Percentiles rank a stretch among this genome's conserved stretches.
Evolutionary conservation across 805 yeast genomes (phyloP).

Genomic region (Tetrapisispora arboricola): DNA sequence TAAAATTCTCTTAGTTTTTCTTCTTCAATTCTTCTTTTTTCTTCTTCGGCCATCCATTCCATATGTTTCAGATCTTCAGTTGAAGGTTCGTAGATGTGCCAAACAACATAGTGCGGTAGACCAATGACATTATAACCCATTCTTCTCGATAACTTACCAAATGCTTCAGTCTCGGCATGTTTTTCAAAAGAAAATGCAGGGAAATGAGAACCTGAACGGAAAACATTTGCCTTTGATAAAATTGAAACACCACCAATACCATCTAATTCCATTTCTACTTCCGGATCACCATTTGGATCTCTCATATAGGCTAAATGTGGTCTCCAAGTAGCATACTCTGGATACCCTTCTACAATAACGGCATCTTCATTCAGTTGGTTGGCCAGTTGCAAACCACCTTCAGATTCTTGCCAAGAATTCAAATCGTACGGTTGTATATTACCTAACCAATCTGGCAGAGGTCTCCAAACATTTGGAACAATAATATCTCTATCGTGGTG

Average conservation of each 20-base stretch:
- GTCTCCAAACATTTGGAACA: constrained; percentile 93
- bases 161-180: constrained; percentile 88
- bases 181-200: constrained; percentile 77
- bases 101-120: constrained; percentile 86
- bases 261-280: constrained; percentile 61
- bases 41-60: constrained; percentile 86
- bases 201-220: constrained; percentile 71
- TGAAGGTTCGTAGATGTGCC: constrained; percentile 96
- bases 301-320: constrained; percentile 69
- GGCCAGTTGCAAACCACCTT: constrained; percentile 62
- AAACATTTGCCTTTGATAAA: constrained; percentile 60
- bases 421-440: constrained; percentile 87
- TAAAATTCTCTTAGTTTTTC: constrained; percentile 54
- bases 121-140: constrained; percentile 87
- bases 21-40: constrained; percentile 51
- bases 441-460: constrained; percentile 78
- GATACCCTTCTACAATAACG: constrained; percentile 82
- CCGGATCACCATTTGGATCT: constrained; percentile 46
- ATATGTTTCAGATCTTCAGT: constrained; percentile 79
- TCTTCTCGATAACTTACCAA: constrained; percentile 77
- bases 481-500: constrained; percentile 57
- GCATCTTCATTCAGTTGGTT: constrained; percentile 61
- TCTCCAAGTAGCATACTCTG: constrained; percentile 80
- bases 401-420: constrained; percentile 92
- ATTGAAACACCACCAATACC: constrained; percentile 87